Base-by-base conservation (phyloP, 371 early-diverging fungal genomes). In the Mortierella sp. region DNA sequence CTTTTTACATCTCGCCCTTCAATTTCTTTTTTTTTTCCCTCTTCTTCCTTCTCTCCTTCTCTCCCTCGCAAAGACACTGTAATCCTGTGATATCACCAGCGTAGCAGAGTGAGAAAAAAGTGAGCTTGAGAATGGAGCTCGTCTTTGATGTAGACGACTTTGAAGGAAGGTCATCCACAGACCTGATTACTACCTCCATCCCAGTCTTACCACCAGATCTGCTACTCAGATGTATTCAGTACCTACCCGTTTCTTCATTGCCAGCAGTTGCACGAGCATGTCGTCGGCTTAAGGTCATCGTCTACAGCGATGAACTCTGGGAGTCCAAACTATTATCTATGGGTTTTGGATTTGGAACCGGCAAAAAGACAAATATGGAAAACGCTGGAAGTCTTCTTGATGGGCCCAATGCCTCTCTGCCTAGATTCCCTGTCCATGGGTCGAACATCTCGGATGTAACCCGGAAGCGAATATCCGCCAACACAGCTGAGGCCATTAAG, bases 261-360 rank as follows among this genome's bases (percentile, higher is more conserved):
- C 82, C 83, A 10, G 86, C 84, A 19, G 85, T 85, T 23, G 90
- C 90, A 23, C 66, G 84, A 57, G 88, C 82, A 9, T 88, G 88
- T 34, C 86, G 91, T 72, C 85, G 89, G 3, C 89, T 89, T 72
- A 91, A 91, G 72, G 90, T 91, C 26, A 82, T 91, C 31, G 88
- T 83, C 49, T 89, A 89, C 63, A 87, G 90, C 60, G 91, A 91
- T 72, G 90, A 89, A 63, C 86, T 91, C 54, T 91, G 89, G 89
- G 87, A 89, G 59, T 83, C 69, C 8, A 89, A 88, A 63, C 63
- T 91, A 28, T 49, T 60, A 42, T 66, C 68, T 13, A 71, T 84
- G 71, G 83, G 83, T n/a, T 70, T 65, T 45, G 79, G 73, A 10
- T 78, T 69, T 56, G 72, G 68, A 15, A 26, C 47, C 2, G 19